Percentiles rank a stretch among this genome's conserved stretches.
Conservation (phyloP, 2,329 filamentous ascomycete genomes). For the Fusarium illudens region DNA sequence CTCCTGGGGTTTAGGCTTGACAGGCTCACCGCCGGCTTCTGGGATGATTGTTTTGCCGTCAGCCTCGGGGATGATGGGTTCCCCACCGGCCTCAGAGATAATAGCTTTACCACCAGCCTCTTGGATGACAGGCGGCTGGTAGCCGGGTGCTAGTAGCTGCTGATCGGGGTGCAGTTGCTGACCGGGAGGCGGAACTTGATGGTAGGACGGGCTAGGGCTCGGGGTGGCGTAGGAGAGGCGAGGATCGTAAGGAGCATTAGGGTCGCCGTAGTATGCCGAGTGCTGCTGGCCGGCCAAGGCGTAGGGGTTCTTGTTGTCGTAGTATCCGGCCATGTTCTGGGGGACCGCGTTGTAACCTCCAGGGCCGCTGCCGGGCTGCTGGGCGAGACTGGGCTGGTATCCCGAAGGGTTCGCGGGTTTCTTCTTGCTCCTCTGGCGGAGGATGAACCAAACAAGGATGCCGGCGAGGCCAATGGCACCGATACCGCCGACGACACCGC, state of each 20-base stretch:
- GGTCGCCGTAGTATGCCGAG: constrained; percentile 33
- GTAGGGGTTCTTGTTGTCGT: constrained; percentile 43
- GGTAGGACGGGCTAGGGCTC: constrained; percentile 34
- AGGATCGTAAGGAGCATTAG: constrained; percentile 31
- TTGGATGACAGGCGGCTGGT: constrained; percentile 19
- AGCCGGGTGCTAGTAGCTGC: constrained; percentile 8
- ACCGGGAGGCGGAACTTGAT: constrained; percentile 23
- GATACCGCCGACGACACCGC: constrained; percentile 50
- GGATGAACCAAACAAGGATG: constrained; percentile 44
- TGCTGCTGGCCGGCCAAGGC: constrained; percentile 30
- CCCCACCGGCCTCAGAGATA: constrained; percentile 51
- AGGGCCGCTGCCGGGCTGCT: constrained; percentile 26
- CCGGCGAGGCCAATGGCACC: constrained; percentile 45
- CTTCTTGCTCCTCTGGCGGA: constrained; percentile 44
- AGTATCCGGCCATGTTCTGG: constrained; percentile 29
- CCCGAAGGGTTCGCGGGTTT: constrained; percentile 12
- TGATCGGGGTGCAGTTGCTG: constrained; percentile 20
- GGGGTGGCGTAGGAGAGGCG: constrained; percentile 20
- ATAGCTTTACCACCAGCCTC: constrained; percentile 35
- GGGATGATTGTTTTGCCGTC: constrained; percentile 40
- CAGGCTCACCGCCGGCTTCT: constrained; percentile 49
- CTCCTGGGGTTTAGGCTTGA: constrained; percentile 54
- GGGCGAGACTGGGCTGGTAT: constrained; percentile 19
- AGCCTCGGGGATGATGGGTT: constrained; percentile 50
- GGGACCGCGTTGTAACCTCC: constrained; percentile 25